Evolutionary conservation across 768 basidiomycete genomes (phyloP).

Genomic region (Suillus clintonianus): DNA sequence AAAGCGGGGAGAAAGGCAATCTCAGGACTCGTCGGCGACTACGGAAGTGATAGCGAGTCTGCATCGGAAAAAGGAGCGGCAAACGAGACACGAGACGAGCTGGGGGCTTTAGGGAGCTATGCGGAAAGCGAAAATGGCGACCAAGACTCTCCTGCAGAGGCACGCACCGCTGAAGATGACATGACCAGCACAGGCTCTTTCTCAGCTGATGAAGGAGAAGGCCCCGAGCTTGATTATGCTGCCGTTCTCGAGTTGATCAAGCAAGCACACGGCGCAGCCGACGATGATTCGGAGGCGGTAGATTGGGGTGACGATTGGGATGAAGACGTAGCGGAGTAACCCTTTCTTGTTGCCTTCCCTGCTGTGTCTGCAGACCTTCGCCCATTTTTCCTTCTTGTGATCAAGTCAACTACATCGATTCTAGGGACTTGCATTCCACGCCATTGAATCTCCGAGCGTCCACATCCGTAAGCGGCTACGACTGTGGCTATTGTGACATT

Average conservation of each 20-base stretch:
- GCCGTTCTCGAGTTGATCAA: slow-evolving; percentile 23
- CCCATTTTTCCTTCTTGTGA: not conserved
- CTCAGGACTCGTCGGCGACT: slow-evolving; percentile 56
- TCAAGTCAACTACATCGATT: not conserved
- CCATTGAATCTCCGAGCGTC: not conserved
- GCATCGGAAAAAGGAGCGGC: slow-evolving; percentile 24
- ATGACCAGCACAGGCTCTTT: not conserved
- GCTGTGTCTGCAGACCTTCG: not conserved
- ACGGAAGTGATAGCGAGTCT: slow-evolving; percentile 53
- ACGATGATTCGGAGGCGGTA: slow-evolving; percentile 25
- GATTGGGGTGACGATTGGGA: slow-evolving; percentile 36
- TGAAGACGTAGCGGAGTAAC: slow-evolving; percentile 10
- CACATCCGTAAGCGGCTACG: not conserved
- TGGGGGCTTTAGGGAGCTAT: slow-evolving; percentile 27
- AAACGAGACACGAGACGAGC: slow-evolving; percentile 8
- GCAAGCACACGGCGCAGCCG: slow-evolving; percentile 22
- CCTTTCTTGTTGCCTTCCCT: not conserved
- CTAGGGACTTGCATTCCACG: not conserved
- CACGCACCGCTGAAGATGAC: not conserved
- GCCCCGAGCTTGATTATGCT: slow-evolving; percentile 15
- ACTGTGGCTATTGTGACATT: not conserved
- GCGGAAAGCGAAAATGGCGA: slow-evolving; percentile 21
- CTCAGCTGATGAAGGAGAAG: slow-evolving; percentile 18
- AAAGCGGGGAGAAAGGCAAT: slow-evolving; percentile 58
- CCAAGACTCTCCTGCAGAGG: slow-evolving; percentile 1